These are phyloP conservation scores for Zymoseptoria tritici DNA, from an alignment of 2,329 filamentous ascomycete genomes.

Conservation along the genomic window DNA sequence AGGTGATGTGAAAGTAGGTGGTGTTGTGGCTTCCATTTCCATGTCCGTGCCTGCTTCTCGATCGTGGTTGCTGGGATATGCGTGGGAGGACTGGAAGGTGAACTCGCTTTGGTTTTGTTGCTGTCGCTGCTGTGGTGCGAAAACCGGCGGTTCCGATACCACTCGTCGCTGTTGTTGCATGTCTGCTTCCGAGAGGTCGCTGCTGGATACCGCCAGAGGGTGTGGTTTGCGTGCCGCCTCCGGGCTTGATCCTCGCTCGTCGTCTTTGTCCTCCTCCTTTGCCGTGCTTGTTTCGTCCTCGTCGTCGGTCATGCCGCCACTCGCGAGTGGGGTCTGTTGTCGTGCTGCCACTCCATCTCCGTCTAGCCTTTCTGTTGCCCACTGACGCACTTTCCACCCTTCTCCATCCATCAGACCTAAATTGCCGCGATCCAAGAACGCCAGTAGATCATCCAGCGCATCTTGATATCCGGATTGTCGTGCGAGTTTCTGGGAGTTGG, in stretches of 20 bases:
- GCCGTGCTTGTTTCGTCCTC: slow-evolving; percentile 45
- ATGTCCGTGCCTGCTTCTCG: slow-evolving; percentile 52
- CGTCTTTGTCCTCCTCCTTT: slow-evolving; percentile 45
- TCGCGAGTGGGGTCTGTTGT: slow-evolving; percentile 25
- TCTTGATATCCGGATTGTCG: slow-evolving; percentile 84
- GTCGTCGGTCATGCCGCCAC: slow-evolving; percentile 56
- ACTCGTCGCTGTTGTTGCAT: slow-evolving; percentile 10
- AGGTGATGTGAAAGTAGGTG: slow-evolving; percentile 35
- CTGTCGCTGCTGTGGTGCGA: slow-evolving; percentile 7
- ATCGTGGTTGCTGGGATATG: slow-evolving; percentile 46
- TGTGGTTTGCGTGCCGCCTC: slow-evolving; percentile 23
- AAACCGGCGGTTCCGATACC: slow-evolving; percentile 20
- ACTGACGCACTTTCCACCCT: slow-evolving; percentile 58
- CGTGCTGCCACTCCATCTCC: slow-evolving; percentile 37
- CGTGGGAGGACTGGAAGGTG: slow-evolving; percentile 60
- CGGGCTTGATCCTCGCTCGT: slow-evolving; percentile 37
- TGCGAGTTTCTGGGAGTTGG: slow-evolving; percentile 66
- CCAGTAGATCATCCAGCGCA: slow-evolving; percentile 81
- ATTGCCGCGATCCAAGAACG: slow-evolving; percentile 74
- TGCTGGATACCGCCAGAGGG: slow-evolving; percentile 13
- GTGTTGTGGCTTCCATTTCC: slow-evolving; percentile 38
- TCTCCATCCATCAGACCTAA: slow-evolving; percentile 74
- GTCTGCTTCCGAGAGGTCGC: slow-evolving; percentile 18
- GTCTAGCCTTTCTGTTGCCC: slow-evolving; percentile 63
- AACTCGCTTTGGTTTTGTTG: slow-evolving; percentile 49